phyloP scores from a whole-genome alignment of 345 rosid species.

The Aquilaria sinensis region DNA sequence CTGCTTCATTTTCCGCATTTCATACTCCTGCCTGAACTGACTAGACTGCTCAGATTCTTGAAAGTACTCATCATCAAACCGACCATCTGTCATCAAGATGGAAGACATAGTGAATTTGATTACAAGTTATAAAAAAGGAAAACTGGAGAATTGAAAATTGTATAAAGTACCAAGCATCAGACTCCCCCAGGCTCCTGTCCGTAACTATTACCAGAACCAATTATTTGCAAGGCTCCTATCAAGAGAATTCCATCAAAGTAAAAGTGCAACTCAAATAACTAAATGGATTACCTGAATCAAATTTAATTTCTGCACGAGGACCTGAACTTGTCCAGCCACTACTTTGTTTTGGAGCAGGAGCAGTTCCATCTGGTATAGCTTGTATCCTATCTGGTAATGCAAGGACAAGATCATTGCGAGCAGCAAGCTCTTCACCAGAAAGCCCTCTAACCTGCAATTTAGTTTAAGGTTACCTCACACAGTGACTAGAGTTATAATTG shows the following conservation, averaged over 20 bases:
- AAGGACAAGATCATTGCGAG: conserved; percentile 86
- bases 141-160: not conserved
- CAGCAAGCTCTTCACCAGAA: conserved; percentile 78
- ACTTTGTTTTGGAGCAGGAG: conserved; percentile 67
- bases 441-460: conserved; percentile 79
- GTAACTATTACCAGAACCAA: not conserved
- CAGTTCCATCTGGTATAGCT: conserved; percentile 89
- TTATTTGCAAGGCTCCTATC: not conserved
- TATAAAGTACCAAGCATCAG: not conserved
- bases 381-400: conserved; percentile 92
- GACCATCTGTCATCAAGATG: conserved; percentile 44
- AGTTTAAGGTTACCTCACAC: not conserved
- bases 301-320: conserved; percentile 67
- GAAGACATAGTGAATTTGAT: too few relatives aligned
- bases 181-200: not conserved
- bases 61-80: conserved; percentile 80
- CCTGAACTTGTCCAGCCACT: conserved; percentile 75
- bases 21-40: conserved; percentile 86
- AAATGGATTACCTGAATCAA: conserved; percentile 74
- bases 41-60: conserved; percentile 74
- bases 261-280: conserved; percentile 10
- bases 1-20: conserved; percentile 90
- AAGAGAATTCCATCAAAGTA: not conserved
- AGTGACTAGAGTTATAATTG: too few relatives aligned
- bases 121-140: not conserved